These are phyloP conservation scores for Xylariaceae sp. DNA, from an alignment of 2,329 filamentous ascomycete species.

Conservation along the genomic window DNA sequence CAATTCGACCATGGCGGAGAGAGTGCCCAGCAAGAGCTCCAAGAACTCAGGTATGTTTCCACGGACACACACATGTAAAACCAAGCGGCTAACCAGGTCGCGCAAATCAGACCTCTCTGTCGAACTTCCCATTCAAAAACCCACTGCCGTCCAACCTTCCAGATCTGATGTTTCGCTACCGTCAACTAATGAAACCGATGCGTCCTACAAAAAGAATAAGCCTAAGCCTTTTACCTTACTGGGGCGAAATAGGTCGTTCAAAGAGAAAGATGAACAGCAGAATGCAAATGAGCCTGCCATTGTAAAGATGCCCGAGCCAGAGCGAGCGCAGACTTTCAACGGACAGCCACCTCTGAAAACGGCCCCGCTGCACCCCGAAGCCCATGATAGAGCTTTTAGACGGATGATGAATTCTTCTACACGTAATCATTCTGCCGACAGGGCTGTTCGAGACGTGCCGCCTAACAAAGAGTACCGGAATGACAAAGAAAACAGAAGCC, in stretches of 20 bases:
- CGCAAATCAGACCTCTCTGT: too few relatives aligned
- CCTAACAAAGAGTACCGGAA: constrained; percentile 40
- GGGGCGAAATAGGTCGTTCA: constrained; percentile 49
- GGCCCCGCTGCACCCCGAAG: constrained; percentile 51
- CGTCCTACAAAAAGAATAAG: constrained; percentile 44
- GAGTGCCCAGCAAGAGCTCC: constrained; percentile 27
- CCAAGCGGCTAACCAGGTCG: too few relatives aligned
- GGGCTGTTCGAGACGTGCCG: constrained; percentile 45
- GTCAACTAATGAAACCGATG: constrained; percentile 46
- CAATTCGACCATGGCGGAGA: constrained; percentile 26
- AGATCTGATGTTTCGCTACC: constrained; percentile 51
- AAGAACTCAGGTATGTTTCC: constrained; percentile 31
- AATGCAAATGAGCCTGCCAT: constrained; percentile 35
- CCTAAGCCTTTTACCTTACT: constrained; percentile 53
- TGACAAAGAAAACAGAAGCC: constrained; percentile 47
- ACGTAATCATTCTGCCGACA: constrained; percentile 72
- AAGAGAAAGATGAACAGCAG: constrained; percentile 37
- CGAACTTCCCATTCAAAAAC: constrained; percentile 38
- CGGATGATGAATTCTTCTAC: constrained; percentile 62
- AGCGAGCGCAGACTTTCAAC: constrained; percentile 33
- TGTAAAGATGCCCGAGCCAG: constrained; percentile 34
- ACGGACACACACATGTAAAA: too few relatives aligned
- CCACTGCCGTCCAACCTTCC: constrained; percentile 40
- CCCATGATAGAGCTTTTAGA: constrained; percentile 62
- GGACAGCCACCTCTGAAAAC: constrained; percentile 51